Base-by-base conservation (phyloP, 805 yeast species). In the Candida broadrunensis region DNA sequence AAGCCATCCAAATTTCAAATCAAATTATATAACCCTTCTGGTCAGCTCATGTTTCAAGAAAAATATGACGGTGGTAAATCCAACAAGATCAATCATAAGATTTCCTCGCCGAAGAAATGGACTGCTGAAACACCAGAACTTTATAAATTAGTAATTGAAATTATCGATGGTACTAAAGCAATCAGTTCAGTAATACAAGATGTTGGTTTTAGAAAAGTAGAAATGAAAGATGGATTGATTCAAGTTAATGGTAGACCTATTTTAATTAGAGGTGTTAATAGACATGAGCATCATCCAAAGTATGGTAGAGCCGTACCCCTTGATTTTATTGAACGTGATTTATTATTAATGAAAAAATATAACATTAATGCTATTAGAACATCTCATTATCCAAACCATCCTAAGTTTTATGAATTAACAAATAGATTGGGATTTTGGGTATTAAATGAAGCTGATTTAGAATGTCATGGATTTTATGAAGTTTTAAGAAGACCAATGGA, bases 381-480 rank as follows among this genome's bases (percentile, higher is more conserved):
- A 24, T 60, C 67, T 2, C 71, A 65, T 48, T 63, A 65, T 33
- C 70, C 71, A 7, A 54, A 60, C 25, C 63, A 61, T 44, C 70
- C 71, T 6, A 44, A 46, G 17, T 49, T 63, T 27, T 50, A 60
- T 33, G 55, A 52, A 26, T 44, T 63, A 43, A 57, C 67, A 20
- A 63, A 62, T 38, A 41, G 49, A 21, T 46, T 54, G 4, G 70
- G 70, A 2, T 50, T 65, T 20, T 65, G 63, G 58, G 64, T 64
- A 8, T 51, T 64, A 23, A 64, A 63, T 38, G 70, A 65, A 44
- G 60, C 70, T 2, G 70, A 65, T 41, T 47, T 65, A 17, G 70
- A 65, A 40, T 58, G 66, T 40, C 70, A 65, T 45, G 70, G 70
- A 1, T 61, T 63, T 35, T 52, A 40, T 42, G 49, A 44, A 25